Base-by-base conservation (phyloP, 148 eudicot species). In the Rhododendron molle region DNA sequence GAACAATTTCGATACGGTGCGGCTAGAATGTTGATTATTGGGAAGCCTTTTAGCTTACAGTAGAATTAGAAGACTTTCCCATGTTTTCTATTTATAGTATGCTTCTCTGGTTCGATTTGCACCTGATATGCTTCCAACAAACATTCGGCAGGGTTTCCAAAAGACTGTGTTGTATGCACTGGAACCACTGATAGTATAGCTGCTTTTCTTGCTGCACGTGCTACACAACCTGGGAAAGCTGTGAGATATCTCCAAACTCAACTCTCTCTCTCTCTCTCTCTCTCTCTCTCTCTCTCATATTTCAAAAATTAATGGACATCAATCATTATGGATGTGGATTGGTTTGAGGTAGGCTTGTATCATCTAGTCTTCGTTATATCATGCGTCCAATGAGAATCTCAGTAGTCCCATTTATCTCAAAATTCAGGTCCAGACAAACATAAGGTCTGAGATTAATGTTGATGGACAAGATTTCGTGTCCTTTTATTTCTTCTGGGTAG, bases 171-270 rank as follows among this genome's bases (percentile, higher is more conserved):
- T 43, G 89, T 93, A 69, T 95, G 99, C 89, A 91, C 99, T 3
- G 99, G 99, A 88, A 97, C 98, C 86, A 97, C 99, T n/a, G 98
- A 97, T 87, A 97, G 99, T 89, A 95, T 97, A 74, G 99, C 99
- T 36, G 99, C 99, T 32, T 97, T 97, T 87, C 97, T 97, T 84
- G 98, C 99, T 67, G 98, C 99, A 87, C 94, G 94, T 47, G 98
- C 95, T 81, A 90, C 92, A 83, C 85, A 93, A 90, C 96, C 98
- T 47, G 99, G 99, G 85, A 88, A 93, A 92, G 98, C 99, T 87
- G 99, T 97, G 85, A 92, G 93, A 85, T 83, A 74, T 72, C 76
- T 26, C 83, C 44, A 2, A 3, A 12, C 34, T 43, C 30, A 14
- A 36, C 26, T 15, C 62, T 47, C 65, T 81, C 20, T 12, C 21